phyloP scores from a whole-genome alignment of 2,329 filamentous ascomycete species.

The Rugonectria rugulosa region DNA sequence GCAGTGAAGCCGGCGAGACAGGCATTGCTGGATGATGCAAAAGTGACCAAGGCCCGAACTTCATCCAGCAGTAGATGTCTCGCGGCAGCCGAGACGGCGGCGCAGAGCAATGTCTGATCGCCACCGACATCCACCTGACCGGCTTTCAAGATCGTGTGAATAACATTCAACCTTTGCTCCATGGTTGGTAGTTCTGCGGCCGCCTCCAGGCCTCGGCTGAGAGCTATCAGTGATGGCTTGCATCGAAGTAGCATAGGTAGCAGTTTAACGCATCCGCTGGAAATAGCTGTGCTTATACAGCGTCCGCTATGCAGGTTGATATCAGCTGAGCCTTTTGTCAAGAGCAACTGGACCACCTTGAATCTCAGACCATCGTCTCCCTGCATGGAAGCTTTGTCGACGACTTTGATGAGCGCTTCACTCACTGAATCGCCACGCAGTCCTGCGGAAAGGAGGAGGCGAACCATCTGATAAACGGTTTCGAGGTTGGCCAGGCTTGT shows the following conservation, averaged over 20 bases:
- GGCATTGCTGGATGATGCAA: background rate
- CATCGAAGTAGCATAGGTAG: background rate
- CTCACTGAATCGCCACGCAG: background rate
- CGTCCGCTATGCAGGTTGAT: background rate
- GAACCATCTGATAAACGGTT: conserved; percentile 1
- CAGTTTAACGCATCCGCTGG: background rate
- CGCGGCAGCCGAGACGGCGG: conserved; percentile 3
- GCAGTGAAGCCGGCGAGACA: background rate
- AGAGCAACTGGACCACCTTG: background rate
- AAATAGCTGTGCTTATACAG: background rate
- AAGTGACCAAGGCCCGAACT: background rate
- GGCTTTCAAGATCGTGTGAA: background rate
- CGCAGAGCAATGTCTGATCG: background rate
- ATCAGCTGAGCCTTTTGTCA: background rate
- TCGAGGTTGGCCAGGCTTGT: background rate
- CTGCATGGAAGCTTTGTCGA: background rate
- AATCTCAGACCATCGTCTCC: background rate
- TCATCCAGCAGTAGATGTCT: conserved; percentile 5
- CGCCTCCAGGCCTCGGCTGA: background rate
- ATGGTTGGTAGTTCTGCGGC: background rate
- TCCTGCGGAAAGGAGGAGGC: conserved; percentile 1
- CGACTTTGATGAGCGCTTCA: conserved; percentile 3
- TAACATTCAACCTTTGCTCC: background rate
- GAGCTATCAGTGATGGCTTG: background rate
- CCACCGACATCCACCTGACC: background rate